Percentiles rank a stretch among this genome's conserved stretches.
These are phyloP conservation scores for Neurospora hispaniola DNA, from an alignment of 495 filamentous ascomycete species.

Conservation along the genomic window DNA sequence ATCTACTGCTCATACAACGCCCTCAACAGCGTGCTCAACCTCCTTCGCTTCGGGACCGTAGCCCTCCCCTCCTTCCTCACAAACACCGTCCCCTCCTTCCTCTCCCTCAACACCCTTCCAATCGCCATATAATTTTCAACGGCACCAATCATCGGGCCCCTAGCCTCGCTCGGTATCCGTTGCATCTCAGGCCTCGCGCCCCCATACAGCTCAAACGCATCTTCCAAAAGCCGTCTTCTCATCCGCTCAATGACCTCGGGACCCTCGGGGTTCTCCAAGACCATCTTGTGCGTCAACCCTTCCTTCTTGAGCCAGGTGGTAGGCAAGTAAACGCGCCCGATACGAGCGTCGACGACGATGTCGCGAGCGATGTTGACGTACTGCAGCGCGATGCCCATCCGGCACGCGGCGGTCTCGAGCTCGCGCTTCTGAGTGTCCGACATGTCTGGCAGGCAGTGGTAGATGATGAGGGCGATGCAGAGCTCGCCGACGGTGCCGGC, in stretches of 20 bases:
- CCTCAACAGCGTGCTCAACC: slow-evolving; percentile 45
- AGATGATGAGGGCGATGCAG: slow-evolving; percentile 50
- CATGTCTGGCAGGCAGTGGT: slow-evolving; percentile 30
- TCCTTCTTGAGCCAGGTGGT: slow-evolving; percentile 46
- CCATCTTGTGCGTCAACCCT: slow-evolving; percentile 38
- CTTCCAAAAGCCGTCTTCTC: slow-evolving; percentile 41
- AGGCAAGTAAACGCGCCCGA: slow-evolving; percentile 54
- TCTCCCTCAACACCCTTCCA: slow-evolving; percentile 43
- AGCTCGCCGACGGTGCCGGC: slow-evolving; percentile 59
- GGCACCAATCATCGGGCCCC: slow-evolving; percentile 51
- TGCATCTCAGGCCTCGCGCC: slow-evolving; percentile 41
- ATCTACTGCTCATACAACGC: slow-evolving; percentile 20
- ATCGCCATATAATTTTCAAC: slow-evolving; percentile 70
- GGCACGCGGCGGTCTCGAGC: slow-evolving; percentile 37
- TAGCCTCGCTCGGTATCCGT: slow-evolving; percentile 42
- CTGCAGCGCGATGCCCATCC: slow-evolving; percentile 59
- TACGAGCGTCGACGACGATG: slow-evolving; percentile 48
- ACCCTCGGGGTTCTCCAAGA: slow-evolving; percentile 37
- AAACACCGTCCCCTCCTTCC: slow-evolving; percentile 6
- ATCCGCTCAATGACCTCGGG: slow-evolving; percentile 30
- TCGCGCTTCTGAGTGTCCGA: slow-evolving; percentile 11
- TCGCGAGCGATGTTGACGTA: slow-evolving; percentile 65
- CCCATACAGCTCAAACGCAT: slow-evolving; percentile 44
- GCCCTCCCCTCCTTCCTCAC: slow-evolving; percentile 40
- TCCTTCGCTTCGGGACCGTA: slow-evolving; percentile 44